Percentiles rank a stretch among this genome's conserved stretches.
Conservation (phyloP, 1,284 basidiomycete genomes). For the Moesziomyces sp. region DNA sequence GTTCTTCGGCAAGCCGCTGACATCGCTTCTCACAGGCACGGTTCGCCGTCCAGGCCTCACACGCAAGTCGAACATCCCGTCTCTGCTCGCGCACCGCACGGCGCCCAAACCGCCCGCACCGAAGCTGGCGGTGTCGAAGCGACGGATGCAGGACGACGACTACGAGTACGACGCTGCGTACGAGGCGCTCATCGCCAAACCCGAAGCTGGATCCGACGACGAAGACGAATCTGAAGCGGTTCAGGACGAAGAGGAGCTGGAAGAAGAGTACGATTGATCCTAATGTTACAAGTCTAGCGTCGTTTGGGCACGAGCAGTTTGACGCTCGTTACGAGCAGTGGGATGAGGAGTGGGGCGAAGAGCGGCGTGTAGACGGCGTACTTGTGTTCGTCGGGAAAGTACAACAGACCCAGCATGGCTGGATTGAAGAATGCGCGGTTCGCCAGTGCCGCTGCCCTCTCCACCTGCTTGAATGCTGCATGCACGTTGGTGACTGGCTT, state of each 20-base stretch:
- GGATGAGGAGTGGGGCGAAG: conserved; percentile 73
- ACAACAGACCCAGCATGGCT: conserved; percentile 91
- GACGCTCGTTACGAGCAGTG: conserved; percentile 79
- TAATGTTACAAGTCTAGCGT: not conserved
- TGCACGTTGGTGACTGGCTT: conserved; percentile 52
- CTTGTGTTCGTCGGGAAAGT: conserved; percentile 75
- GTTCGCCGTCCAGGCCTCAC: conserved; percentile 40
- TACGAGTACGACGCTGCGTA: conserved; percentile 47
- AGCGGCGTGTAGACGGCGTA: conserved; percentile 68
- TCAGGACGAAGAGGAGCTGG: not conserved
- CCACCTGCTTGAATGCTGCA: conserved; percentile 73
- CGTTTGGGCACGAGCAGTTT: conserved; percentile 9
- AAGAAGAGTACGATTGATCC: conserved; percentile 17
- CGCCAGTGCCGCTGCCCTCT: conserved; percentile 77
- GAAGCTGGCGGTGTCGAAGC: conserved; percentile 20
- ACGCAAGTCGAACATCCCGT: conserved; percentile 47
- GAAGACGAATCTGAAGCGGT: not conserved
- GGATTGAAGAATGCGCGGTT: conserved; percentile 96
- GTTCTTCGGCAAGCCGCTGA: conserved; percentile 48
- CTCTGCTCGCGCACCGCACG: conserved; percentile 36
- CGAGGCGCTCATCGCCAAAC: conserved; percentile 39
- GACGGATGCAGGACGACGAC: conserved; percentile 44
- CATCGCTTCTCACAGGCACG: conserved; percentile 15
- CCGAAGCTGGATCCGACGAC: conserved; percentile 10
- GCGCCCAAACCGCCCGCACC: conserved; percentile 25